These are phyloP conservation scores for Lichtheimia hyalospora DNA, from an alignment of 371 early-diverging fungal species.

Conservation along the genomic window DNA sequence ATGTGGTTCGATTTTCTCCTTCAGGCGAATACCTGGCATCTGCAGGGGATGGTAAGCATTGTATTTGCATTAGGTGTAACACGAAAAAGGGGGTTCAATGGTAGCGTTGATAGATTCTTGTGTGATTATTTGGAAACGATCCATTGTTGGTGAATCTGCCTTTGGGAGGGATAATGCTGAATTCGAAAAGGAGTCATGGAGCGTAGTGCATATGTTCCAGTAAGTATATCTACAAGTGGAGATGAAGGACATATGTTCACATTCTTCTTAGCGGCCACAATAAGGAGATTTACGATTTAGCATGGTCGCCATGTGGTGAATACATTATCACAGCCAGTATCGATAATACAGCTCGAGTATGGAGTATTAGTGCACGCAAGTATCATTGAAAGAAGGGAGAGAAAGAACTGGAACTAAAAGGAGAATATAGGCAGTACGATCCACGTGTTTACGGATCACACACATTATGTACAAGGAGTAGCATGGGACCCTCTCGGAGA, in stretches of 20 bases:
- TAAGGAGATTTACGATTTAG: conserved; percentile 89
- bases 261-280: conserved; percentile 40
- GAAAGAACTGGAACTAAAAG: not conserved
- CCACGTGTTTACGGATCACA: conserved; percentile 82
- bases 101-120: conserved; percentile 65
- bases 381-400: not conserved
- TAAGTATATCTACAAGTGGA: conserved; percentile 17
- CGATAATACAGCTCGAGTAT: conserved; percentile 91
- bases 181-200: conserved; percentile 61
- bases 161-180: conserved; percentile 38
- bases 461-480: conserved; percentile 95
- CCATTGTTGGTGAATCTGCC: conserved; percentile 31
- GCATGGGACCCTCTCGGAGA: conserved; percentile 94
- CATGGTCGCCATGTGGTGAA: conserved; percentile 92
- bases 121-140: conserved; percentile 81
- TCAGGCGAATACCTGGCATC: conserved; percentile 78
- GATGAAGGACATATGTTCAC: not conserved
- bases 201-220: conserved; percentile 47
- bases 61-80: not conserved
- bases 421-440: conserved; percentile 65
- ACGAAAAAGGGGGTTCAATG: not conserved
- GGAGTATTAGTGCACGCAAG: conserved; percentile 78
- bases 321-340: conserved; percentile 89
- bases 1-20: conserved; percentile 93
- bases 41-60: conserved; percentile 81